phyloP scores from a whole-genome alignment of 805 yeast genomes.

The Saturnispora diversa region DNA sequence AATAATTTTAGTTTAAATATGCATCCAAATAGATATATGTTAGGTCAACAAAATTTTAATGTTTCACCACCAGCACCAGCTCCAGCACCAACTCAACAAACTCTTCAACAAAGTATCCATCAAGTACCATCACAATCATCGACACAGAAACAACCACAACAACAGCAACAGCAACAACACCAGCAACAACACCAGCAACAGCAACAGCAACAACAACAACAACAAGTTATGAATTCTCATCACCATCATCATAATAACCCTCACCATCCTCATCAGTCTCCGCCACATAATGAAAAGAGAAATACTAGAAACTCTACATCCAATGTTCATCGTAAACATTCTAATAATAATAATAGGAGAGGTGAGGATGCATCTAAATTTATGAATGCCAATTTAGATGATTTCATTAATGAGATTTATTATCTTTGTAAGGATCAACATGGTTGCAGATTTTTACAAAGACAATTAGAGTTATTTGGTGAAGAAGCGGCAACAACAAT shows the following conservation, averaged over 20 bases:
- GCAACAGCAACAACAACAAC: constrained; percentile 1
- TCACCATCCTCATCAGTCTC: constrained; percentile 2
- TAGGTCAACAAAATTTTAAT: background rate
- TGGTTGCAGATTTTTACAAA: constrained; percentile 88
- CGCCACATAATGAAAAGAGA: constrained; percentile 11
- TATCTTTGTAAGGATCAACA: constrained; percentile 91
- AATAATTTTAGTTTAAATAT: constrained; percentile 7
- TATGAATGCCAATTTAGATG: constrained; percentile 57
- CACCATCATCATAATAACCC: background rate
- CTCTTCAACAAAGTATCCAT: constrained; percentile 3
- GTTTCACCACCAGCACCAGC: background rate
- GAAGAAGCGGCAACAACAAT: constrained; percentile 62
- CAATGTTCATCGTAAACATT: constrained; percentile 29
- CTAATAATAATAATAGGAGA: constrained; percentile 27
- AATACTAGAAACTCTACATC: constrained; percentile 23
- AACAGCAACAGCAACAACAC: constrained; percentile 7
- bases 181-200: constrained; percentile 4
- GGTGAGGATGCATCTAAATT: constrained; percentile 69
- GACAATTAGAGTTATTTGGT: constrained; percentile 64
- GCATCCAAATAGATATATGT: constrained; percentile 1
- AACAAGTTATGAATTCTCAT: constrained; percentile 9
- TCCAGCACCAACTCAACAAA: background rate
- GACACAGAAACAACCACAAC: background rate
- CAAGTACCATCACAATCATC: too few species aligned
- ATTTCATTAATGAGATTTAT: constrained; percentile 65